phyloP scores from a whole-genome alignment of 148 eudicot species.

The Chenopodium quinoa region DNA sequence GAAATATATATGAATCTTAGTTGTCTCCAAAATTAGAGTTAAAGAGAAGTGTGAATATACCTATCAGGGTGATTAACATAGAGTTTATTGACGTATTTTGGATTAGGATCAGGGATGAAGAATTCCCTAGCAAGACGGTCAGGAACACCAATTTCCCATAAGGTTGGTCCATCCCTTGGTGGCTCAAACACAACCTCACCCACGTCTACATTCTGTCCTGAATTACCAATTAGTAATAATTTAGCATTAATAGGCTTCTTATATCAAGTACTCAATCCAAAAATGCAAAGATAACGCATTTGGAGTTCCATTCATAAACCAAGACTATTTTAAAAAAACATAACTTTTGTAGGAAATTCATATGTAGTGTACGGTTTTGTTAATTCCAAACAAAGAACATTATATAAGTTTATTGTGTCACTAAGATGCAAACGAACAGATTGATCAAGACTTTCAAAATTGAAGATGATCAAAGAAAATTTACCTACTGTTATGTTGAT shows the following conservation, averaged over 20 bases:
- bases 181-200: constrained; percentile 67
- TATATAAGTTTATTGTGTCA: no score
- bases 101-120: constrained; percentile 40
- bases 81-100: constrained; percentile 39
- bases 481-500: constrained; percentile 57
- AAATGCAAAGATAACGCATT: no score
- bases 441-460: not conserved
- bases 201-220: constrained; percentile 56
- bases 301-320: not conserved
- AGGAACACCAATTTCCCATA: constrained; percentile 88
- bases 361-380: no score
- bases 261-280: no score
- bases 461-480: not conserved
- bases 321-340: no score
- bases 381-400: no score
- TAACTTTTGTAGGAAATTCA: not conserved
- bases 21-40: not conserved
- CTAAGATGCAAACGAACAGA: not conserved
- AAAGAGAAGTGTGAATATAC: not conserved
- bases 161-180: constrained; percentile 72
- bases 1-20: not conserved
- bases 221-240: not conserved
- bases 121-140: constrained; percentile 76
- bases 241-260: not conserved
- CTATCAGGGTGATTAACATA: constrained; percentile 46